These are phyloP conservation scores for Myriangium duriaei DNA, from an alignment of 2,329 filamentous ascomycete genomes.

Conservation along the genomic window DNA sequence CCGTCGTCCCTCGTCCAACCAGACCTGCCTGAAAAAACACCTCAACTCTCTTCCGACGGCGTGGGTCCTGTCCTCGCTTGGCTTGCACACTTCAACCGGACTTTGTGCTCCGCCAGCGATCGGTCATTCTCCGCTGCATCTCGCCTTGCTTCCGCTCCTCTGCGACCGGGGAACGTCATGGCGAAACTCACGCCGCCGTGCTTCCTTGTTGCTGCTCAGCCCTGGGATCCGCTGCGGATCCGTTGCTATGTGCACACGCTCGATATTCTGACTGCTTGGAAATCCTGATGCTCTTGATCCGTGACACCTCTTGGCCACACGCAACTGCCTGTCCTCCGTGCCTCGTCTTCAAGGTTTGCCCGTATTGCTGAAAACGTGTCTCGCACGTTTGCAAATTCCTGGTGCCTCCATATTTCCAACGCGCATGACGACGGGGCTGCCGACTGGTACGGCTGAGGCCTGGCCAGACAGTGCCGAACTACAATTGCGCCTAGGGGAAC, in stretches of 20 bases:
- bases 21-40: background rate
- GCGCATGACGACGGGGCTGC: conserved; percentile 8
- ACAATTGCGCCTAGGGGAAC: background rate
- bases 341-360: too few species aligned
- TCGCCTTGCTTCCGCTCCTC: background rate
- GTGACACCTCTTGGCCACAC: too few species aligned
- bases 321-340: too few species aligned
- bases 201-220: conserved; percentile 1
- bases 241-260: background rate
- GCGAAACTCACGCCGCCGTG: conserved; percentile 4
- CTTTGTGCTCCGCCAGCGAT: conserved; percentile 2
- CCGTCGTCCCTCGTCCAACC: background rate
- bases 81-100: background rate
- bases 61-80: background rate
- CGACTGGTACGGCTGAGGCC: background rate
- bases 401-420: background rate
- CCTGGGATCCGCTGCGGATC: background rate
- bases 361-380: background rate
- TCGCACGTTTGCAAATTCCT: conserved; percentile 1
- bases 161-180: conserved; percentile 7
- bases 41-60: background rate
- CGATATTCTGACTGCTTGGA: too few species aligned
- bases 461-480: background rate
- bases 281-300: too few species aligned
- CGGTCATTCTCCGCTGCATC: conserved; percentile 9